Base-by-base conservation (phyloP, 495 filamentous ascomycete genomes). In the Penicillium coffeae region DNA sequence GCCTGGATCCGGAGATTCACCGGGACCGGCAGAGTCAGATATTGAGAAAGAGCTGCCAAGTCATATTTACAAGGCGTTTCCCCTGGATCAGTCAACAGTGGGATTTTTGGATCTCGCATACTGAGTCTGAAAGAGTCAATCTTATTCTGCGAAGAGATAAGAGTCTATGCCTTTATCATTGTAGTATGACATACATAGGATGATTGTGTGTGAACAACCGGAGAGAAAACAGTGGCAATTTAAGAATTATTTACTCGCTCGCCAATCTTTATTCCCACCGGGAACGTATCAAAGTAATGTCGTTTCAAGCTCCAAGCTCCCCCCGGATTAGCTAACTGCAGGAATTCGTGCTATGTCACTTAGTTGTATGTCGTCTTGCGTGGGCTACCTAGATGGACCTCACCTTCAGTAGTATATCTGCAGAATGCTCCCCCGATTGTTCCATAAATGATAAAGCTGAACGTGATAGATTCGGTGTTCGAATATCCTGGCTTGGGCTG, bases 301-400 rank as follows among this genome's bases (percentile, higher is more conserved):
- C 45, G 32, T 21, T 47, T 47, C 12, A 47, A 21, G 33, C 45
- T 47, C 32, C 33, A 47, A 3, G 33, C 45, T 27, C 45, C 45
- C 4, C 45, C 45, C 15, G 45, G 45, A 12, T 30, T 47, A 38
- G 45, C 33, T 13, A 47, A 25, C 13, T 38, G 36, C 3, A 47
- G n/a, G 20, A 47, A 47, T 39, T 47, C 45, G 38, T 47, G 32
- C 45, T 45, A 16, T 5, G n/a, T 7, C n/a, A 21, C 20, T 19
- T 21, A 41, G 18, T 19, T 18, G 7, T 16, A 41, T 10, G 8
- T 30, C 15, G 10, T 25, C 14, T 1, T 7, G 18, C 3, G 13
- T 43, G 25, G 12, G 13, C 3, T n/a, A 9, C 8, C 4, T 3
- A 7, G 38, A 19, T 12, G 13, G 30, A 30, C 25, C 6, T 32